phyloP scores from a whole-genome alignment of 2,329 filamentous ascomycete species.

The Sporothrix curviconia region DNA sequence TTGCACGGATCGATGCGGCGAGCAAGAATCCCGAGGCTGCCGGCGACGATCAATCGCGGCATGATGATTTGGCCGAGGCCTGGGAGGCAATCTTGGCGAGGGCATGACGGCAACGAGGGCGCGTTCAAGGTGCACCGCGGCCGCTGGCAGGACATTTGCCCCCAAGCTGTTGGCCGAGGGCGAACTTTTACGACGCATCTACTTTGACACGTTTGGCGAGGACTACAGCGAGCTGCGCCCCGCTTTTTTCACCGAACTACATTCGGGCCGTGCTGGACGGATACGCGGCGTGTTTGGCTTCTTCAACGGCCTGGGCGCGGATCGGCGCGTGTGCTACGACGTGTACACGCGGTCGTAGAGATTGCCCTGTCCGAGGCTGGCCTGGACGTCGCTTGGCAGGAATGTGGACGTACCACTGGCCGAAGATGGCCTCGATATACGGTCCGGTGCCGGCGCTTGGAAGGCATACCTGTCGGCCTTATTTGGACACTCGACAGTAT shows the following conservation, averaged over 20 bases:
- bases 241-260: conserved; percentile 84
- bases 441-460: conserved; percentile 71
- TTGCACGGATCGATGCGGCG: conserved; percentile 51
- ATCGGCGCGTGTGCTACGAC: conserved; percentile 89
- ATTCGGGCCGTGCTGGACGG: conserved; percentile 72
- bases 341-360: conserved; percentile 91
- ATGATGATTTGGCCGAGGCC: conserved; percentile 41
- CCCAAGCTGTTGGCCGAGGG: conserved; percentile 60
- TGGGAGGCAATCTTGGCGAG: conserved; percentile 48
- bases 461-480: conserved; percentile 77
- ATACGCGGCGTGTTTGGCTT: conserved; percentile 73
- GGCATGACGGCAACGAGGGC: conserved; percentile 49
- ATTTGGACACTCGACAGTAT: conserved; percentile 78
- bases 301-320: conserved; percentile 87
- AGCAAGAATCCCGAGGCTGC: conserved; percentile 32
- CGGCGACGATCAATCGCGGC: conserved; percentile 36
- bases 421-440: conserved; percentile 54
- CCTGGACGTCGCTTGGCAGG: conserved; percentile 81
- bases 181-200: conserved; percentile 75
- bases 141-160: conserved; percentile 75
- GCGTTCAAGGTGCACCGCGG: conserved; percentile 68
- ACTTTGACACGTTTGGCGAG: conserved; percentile 97
- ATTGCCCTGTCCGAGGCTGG: conserved; percentile 85
- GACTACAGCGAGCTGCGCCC: conserved; percentile 77
- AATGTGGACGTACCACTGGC: conserved; percentile 69